A percentile compares a stretch with the other conserved stretches of the same genome.
phyloP scores from a whole-genome alignment of 1,139 yeast species.

The Sugiyamaella sp. region DNA sequence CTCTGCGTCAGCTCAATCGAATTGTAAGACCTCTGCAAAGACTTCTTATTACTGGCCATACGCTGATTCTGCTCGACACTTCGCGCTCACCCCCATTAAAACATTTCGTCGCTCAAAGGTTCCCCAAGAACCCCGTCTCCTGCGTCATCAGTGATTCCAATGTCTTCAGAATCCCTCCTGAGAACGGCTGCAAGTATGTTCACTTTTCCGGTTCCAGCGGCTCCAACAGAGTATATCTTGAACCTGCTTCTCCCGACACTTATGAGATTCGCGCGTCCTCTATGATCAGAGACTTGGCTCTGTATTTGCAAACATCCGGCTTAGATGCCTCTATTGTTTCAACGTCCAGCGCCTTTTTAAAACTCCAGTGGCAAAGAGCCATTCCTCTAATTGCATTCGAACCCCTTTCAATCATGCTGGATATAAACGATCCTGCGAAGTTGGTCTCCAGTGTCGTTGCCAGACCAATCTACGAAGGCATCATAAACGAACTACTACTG shows the following conservation, averaged over 20 bases:
- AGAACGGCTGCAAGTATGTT: conserved; percentile 4
- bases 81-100: conserved; percentile 40
- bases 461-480: conserved; percentile 80
- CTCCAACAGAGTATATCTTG: conserved; percentile 7
- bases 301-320: conserved; percentile 30
- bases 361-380: conserved; percentile 84
- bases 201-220: conserved; percentile 6
- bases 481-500: conserved; percentile 70
- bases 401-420: conserved; percentile 74
- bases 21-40: conserved; percentile 33
- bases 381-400: conserved; percentile 77
- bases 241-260: conserved; percentile 12
- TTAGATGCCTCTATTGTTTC: conserved; percentile 30
- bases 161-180: conserved; percentile 9
- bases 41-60: conserved; percentile 34
- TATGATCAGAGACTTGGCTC: conserved; percentile 18
- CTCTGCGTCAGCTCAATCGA: conserved; percentile 36
- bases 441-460: conserved; percentile 71
- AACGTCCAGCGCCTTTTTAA: conserved; percentile 51
- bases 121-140: conserved; percentile 34
- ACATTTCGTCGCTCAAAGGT: conserved; percentile 33
- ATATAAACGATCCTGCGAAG: conserved; percentile 61
- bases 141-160: conserved; percentile 25
- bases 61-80: conserved; percentile 39
- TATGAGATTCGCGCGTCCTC: conserved; percentile 14